These are phyloP conservation scores for Pholiota molesta DNA, from an alignment of 768 basidiomycete species.

Conservation along the genomic window DNA sequence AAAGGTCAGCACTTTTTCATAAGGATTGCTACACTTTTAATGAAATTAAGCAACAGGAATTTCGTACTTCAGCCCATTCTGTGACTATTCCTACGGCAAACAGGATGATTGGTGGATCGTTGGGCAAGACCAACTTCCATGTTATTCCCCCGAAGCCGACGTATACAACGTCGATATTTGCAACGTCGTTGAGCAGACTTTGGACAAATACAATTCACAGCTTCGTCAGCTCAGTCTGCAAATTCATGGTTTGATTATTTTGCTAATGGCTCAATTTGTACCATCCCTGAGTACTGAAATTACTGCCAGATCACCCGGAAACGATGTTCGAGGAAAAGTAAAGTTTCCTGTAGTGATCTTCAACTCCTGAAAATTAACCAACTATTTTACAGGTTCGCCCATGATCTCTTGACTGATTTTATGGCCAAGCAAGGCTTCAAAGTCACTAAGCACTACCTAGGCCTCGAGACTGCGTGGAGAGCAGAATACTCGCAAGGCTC, in stretches of 20 bases:
- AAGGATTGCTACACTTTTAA: neutral
- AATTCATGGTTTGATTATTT: constrained; percentile 59
- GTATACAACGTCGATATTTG: constrained; percentile 39
- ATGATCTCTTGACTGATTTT: constrained; percentile 67
- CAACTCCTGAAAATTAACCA: neutral
- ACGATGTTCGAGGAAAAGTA: constrained; percentile 67
- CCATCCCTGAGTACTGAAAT: neutral
- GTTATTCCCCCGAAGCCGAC: constrained; percentile 35
- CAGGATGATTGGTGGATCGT: constrained; percentile 29
- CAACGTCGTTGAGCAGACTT: constrained; percentile 51
- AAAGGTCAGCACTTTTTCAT: constrained; percentile 5
- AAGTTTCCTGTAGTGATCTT: constrained; percentile 20
- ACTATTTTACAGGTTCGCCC: constrained; percentile 58
- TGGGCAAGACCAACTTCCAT: constrained; percentile 38
- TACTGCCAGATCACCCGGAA: constrained; percentile 63
- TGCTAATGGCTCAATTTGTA: neutral
- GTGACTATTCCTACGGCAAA: constrained; percentile 42
- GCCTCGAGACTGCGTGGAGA: constrained; percentile 75
- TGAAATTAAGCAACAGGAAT: constrained; percentile 17
- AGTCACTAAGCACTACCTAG: constrained; percentile 73
- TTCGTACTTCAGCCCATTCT: constrained; percentile 41
- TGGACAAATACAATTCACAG: constrained; percentile 53
- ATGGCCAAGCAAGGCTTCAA: constrained; percentile 69
- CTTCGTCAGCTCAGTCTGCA: constrained; percentile 68
- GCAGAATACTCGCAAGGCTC: constrained; percentile 66